A percentile compares a stretch with the other conserved stretches of the same genome.
Conservation (phyloP, 495 filamentous ascomycete genomes). For the Staphylotrichum tortipilum region DNA sequence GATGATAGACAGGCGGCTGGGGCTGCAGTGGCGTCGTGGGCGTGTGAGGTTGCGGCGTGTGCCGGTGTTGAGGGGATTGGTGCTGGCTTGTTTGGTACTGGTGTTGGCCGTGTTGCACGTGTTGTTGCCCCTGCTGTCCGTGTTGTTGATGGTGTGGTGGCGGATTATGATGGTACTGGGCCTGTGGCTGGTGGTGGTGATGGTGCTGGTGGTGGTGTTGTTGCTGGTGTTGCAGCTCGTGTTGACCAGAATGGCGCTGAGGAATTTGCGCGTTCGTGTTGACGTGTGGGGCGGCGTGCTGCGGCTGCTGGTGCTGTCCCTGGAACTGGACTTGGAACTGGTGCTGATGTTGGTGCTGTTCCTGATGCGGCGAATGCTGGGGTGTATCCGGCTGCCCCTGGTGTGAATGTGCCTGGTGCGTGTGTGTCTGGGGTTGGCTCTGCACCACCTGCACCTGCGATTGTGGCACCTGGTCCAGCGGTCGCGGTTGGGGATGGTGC, state of each 20-base stretch:
- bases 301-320: not conserved
- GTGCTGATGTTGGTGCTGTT: not conserved
- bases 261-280: constrained; percentile 1
- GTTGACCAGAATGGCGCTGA: not conserved
- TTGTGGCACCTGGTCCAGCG: too few relatives aligned
- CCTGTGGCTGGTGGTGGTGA: constrained; percentile 6
- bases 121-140: not conserved
- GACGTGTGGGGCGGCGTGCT: not conserved
- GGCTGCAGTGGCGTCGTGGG: constrained; percentile 4
- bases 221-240: not conserved
- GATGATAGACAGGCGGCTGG: constrained; percentile 2
- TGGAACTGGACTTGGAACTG: not conserved
- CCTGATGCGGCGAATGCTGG: not conserved
- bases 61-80: not conserved
- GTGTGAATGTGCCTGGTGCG: too few relatives aligned
- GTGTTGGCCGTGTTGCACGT: constrained; percentile 6
- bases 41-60: not conserved
- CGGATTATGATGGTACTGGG: not conserved
- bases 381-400: not conserved
- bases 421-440: not conserved
- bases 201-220: not conserved
- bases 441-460: too few relatives aligned
- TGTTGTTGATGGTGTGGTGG: not conserved
- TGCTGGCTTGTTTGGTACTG: constrained; percentile 1
- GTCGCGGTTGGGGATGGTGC: not conserved